Percentiles rank a stretch among this genome's conserved stretches.
Conservation (phyloP, 805 yeast genomes). For the Tanozyma kutaoensis region DNA sequence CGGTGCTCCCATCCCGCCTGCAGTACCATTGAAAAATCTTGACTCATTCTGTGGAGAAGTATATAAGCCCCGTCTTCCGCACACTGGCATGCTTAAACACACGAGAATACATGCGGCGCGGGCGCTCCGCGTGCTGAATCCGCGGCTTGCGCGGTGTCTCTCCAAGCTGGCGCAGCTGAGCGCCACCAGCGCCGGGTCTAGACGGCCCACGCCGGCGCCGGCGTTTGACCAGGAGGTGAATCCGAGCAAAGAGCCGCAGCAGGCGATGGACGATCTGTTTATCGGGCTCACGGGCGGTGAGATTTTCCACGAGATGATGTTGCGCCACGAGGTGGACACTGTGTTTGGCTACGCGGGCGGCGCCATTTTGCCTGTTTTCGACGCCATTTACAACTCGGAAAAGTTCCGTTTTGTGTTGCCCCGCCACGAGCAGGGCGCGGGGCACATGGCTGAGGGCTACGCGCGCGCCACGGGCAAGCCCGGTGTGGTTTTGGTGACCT, state of each 20-base stretch:
- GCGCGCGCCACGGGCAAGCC: constrained; percentile 94
- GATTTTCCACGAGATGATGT: constrained; percentile 98
- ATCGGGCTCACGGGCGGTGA: constrained; percentile 98
- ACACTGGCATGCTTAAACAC: no score
- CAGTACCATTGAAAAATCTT: constrained; percentile 1
- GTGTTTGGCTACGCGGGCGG: constrained; percentile 98
- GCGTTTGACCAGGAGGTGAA: constrained; percentile 26
- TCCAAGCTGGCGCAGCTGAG: no score
- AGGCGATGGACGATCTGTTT: constrained; percentile 64
- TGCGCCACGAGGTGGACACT: constrained; percentile 88
- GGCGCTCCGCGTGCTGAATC: no score
- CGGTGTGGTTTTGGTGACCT: constrained; percentile 96
- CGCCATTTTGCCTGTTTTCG: constrained; percentile 95
- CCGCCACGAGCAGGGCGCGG: constrained; percentile 98
- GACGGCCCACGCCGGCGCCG: constrained; percentile 38
- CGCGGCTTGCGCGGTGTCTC: no score
- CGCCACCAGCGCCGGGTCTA: no score
- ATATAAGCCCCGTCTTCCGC: no score
- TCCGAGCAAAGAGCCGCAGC: constrained; percentile 5
- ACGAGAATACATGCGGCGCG: no score
- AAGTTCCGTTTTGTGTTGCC: constrained; percentile 87
- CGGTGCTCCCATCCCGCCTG: background rate
- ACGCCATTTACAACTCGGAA: constrained; percentile 87
- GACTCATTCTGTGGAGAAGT: constrained; percentile 1
- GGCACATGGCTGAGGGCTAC: constrained; percentile 99